Evolutionary conservation across 2,329 filamentous ascomycete genomes (phyloP).

Genomic region (Sclerotiophoma versabilis): DNA sequence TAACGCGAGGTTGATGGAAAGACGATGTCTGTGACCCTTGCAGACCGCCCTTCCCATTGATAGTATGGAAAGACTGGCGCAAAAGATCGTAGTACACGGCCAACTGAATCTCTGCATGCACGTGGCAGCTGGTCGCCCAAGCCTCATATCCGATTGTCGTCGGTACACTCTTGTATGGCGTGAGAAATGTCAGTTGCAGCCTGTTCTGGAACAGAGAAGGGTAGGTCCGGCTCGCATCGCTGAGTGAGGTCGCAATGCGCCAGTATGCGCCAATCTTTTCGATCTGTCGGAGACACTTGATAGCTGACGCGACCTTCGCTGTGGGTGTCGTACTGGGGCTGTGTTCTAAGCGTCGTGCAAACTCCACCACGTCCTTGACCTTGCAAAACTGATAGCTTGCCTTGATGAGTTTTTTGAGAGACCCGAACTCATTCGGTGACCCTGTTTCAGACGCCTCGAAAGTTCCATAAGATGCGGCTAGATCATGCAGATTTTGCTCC

Average conservation of each 20-base stretch:
- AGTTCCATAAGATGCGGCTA: slow-evolving; percentile 1
- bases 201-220: not conserved
- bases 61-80: not conserved
- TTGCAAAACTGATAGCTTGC: slow-evolving; percentile 7
- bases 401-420: slow-evolving; percentile 2
- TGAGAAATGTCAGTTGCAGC: slow-evolving; percentile 1
- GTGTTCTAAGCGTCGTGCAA: slow-evolving; percentile 6
- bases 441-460: not conserved
- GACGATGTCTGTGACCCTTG: no score
- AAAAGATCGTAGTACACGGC: slow-evolving; percentile 9
- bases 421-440: not conserved
- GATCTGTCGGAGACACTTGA: slow-evolving; percentile 14
- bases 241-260: slow-evolving; percentile 4
- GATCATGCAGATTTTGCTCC: not conserved
- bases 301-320: slow-evolving; percentile 15
- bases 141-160: slow-evolving; percentile 11
- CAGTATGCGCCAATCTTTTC: slow-evolving; percentile 15
- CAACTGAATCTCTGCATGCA: slow-evolving; percentile 15
- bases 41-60: not conserved
- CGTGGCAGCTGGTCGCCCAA: slow-evolving; percentile 15
- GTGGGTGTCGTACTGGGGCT: slow-evolving; percentile 9
- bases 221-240: not conserved
- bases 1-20: slow-evolving; percentile 6
- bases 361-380: not conserved
- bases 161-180: slow-evolving; percentile 10